Conservation (phyloP, 441 rosid genomes). For the Erodium chrysanthum region DNA sequence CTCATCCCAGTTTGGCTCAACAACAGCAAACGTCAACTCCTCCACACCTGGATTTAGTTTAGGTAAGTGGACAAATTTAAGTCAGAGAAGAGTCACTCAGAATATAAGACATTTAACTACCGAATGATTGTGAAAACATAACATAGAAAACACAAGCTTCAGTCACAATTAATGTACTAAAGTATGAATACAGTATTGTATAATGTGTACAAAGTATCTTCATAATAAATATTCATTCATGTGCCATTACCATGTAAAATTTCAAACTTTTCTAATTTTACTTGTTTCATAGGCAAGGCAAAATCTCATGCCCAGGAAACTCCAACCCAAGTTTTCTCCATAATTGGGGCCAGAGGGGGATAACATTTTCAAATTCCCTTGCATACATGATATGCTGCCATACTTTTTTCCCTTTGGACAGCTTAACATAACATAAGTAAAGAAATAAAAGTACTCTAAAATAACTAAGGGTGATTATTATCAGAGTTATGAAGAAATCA, state of each 20-base stretch:
- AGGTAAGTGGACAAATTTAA: slow-evolving; percentile 17
- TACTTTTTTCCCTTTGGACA: background rate
- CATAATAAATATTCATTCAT: background rate
- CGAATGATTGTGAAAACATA: slow-evolving; percentile 12
- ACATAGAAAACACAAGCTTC: background rate
- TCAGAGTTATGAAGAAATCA: background rate
- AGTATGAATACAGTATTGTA: background rate
- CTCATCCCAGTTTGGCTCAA: slow-evolving; percentile 59
- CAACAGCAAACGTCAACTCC: slow-evolving; percentile 60
- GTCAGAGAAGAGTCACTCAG: slow-evolving; percentile 15
- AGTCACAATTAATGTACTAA: background rate
- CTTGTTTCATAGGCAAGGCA: background rate
- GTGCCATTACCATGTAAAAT: background rate
- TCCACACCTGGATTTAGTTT: slow-evolving; percentile 42
- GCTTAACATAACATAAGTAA: background rate
- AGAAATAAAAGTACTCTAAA: background rate
- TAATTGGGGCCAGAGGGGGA: background rate
- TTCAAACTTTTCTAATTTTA: background rate
- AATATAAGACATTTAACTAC: slow-evolving; percentile 1
- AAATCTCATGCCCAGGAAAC: background rate
- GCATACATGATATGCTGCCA: background rate
- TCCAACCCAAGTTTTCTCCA: background rate
- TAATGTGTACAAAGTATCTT: background rate
- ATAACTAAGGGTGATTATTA: background rate
- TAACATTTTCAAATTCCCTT: background rate